A percentile compares a stretch with the other conserved stretches of the same genome.
Evolutionary conservation across 768 basidiomycete genomes (phyloP).

Genomic region (Stropharia rugosoannulata): DNA sequence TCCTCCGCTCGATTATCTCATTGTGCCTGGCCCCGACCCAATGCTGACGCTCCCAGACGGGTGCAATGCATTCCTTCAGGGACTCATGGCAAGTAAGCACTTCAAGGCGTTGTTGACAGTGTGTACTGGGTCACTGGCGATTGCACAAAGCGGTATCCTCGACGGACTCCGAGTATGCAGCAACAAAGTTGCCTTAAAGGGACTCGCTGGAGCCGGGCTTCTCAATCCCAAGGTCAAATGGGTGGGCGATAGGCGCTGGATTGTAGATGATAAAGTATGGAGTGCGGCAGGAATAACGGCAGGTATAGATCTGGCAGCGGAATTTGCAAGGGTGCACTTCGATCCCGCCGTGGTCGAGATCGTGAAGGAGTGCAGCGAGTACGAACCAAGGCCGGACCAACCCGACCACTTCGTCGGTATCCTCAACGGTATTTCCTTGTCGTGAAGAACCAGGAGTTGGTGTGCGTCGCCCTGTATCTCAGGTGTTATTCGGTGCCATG

Average conservation of each 20-base stretch:
- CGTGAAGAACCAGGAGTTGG: background rate
- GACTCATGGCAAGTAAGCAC: conserved; percentile 9
- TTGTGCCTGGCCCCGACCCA: conserved; percentile 23
- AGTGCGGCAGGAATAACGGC: conserved; percentile 24
- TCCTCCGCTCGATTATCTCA: conserved; percentile 23
- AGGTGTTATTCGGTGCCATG: background rate
- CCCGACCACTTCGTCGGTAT: conserved; percentile 22
- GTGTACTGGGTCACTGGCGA: conserved; percentile 19
- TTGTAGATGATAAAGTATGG: conserved; percentile 26
- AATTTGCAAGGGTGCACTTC: conserved; percentile 23
- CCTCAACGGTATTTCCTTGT: conserved; percentile 18
- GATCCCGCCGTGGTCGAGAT: conserved; percentile 18
- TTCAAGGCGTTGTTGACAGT: conserved; percentile 20
- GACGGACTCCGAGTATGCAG: conserved; percentile 21
- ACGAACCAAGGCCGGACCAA: conserved; percentile 17
- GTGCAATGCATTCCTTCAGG: conserved; percentile 17
- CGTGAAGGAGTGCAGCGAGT: conserved; percentile 16
- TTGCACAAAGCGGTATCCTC: conserved; percentile 21
- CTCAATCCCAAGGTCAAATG: conserved; percentile 23
- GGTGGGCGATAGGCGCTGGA: conserved; percentile 23
- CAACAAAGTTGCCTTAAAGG: conserved; percentile 18
- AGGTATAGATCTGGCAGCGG: conserved; percentile 25
- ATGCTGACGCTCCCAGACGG: conserved; percentile 10
- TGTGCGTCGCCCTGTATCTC: background rate
- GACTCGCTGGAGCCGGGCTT: conserved; percentile 4